Evolutionary conservation across 2,329 filamentous ascomycete species (phyloP), one percentile per base, ranked within the genome.

Genomic region (Cordyceps cicadae): DNA sequence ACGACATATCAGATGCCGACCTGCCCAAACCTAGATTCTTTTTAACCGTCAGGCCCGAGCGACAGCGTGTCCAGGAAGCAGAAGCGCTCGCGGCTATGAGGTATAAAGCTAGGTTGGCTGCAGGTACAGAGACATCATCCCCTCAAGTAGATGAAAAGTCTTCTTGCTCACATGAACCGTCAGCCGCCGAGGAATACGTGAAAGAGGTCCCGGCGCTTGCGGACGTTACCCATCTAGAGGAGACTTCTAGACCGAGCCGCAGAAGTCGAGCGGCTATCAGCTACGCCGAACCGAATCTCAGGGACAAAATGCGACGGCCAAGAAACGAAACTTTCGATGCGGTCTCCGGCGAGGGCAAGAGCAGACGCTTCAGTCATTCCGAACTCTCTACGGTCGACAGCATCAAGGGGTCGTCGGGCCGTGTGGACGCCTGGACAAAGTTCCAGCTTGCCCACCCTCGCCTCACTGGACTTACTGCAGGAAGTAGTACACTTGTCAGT

Each of bases 271-370:
- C 83, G 12, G 80, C 85, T 54, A 82, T 94, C 63, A 93, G 88
- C 75, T 94, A 94, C 71, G 88, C 89, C 12, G 89, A 93, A 71
- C 90, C 90, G 1, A 93, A 89, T 67, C 77, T 94, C 48, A 82
- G 88, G 63, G 88, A 87, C 69, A 94, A 94, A 75, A 92, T 94
- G 89, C 83, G 90, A 62, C 82, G 90, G 62, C 89, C 90, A 24
- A 89, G 87, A 1, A 90, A 90, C 69, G 85, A 90, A 64, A 74
- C 92, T 11, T 83, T 87, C 41, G 88, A 92, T 70, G 89, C 89
- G 1, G 89, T 93, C 15, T 74, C 81, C 12, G 85, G 82, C n/a
- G 82, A 87, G 66, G 81, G 80, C 37, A 85, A 81, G 68, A 77
- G 78, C 65, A 69, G 77, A 54, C 72, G 76, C 59, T 74, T 71